Percentiles rank a stretch among this genome's conserved stretches.
These are phyloP conservation scores for Coemansia sp. DNA, from an alignment of 192 early-diverging fungal genomes.

Conservation along the genomic window DNA sequence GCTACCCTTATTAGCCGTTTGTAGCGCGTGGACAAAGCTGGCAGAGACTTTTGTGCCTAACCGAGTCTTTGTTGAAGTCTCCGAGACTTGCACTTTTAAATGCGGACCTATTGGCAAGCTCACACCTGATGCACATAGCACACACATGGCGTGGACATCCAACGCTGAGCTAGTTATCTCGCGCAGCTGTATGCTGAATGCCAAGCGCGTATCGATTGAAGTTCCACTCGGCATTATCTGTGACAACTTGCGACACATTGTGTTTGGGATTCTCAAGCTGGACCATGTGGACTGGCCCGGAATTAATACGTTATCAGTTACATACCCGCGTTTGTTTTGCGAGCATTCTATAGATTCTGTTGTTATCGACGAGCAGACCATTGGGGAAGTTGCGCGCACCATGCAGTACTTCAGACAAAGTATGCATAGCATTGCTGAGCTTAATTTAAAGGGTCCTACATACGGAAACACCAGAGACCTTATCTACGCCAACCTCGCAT, in stretches of 20 bases:
- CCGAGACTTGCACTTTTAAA: not conserved
- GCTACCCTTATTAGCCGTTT: not conserved
- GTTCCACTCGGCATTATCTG: not conserved
- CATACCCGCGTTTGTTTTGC: not conserved
- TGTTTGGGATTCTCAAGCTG: not conserved
- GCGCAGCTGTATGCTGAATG: not conserved
- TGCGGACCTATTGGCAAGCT: no score
- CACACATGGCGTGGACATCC: not conserved
- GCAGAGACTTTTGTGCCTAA: not conserved
- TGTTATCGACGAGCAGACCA: not conserved
- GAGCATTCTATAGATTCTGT: not conserved
- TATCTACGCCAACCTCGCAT: not conserved
- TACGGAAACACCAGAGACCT: not conserved
- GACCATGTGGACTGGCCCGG: not conserved
- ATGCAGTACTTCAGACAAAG: not conserved
- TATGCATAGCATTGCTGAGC: not conserved
- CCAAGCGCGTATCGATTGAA: not conserved
- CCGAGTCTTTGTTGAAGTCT: not conserved
- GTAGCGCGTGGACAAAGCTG: not conserved
- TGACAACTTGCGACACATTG: not conserved
- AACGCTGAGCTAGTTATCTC: not conserved
- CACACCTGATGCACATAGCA: no score
- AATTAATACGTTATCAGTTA: not conserved
- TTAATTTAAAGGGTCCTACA: not conserved
- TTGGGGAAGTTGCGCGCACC: not conserved